Evolutionary conservation across 371 early-diverging fungal species (phyloP), one percentile per base, ranked within the genome.

Genomic region (Mucor velutinosus): DNA sequence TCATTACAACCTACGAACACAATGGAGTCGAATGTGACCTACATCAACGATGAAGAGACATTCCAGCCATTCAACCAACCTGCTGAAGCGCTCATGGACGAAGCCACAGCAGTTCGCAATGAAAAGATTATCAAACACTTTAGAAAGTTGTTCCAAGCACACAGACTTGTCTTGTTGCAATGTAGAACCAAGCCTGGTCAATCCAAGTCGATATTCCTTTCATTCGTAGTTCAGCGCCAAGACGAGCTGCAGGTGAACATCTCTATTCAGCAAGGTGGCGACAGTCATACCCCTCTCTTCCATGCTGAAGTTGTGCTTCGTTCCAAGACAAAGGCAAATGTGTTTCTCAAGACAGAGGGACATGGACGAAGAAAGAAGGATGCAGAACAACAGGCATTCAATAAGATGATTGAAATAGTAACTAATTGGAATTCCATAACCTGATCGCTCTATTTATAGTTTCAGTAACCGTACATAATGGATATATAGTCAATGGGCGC

Each of bases 301-400:
- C 33, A 35, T 1, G 62, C 58, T 1, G 21, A 47, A 29, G 47
- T 68, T 0, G 21, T 35, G 11, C 37, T 68, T 4, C 47, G 35
- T 15, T 62, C 58, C 2, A 63, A 58, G 33, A 2, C n/a, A 3
- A 45, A 58, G 19, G 7, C 15, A 12, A 43, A 58, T 32, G 65
- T 49, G 0, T 45, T 58, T 58, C 3, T 68, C 5, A 68, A 7
- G 4, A 41, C 58, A 0, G 39, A 58, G 7, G 68, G 58, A 5
- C 12, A 39, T 0, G 57, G 63, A 11, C 35, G 33, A 25, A 57
- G 25, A 21, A 68, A 68, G 37, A 62, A 49, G 29, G 63, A 68
- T 15, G 68, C 68, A 0, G 68, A 68, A 30, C 43, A 57, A 7
- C 35, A 37, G 7, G 68, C 68, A 14, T 68, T 58, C 27, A 45